Evolutionary conservation across 2,329 filamentous ascomycete species (phyloP).

Genomic region (Fusarium sp.): DNA sequence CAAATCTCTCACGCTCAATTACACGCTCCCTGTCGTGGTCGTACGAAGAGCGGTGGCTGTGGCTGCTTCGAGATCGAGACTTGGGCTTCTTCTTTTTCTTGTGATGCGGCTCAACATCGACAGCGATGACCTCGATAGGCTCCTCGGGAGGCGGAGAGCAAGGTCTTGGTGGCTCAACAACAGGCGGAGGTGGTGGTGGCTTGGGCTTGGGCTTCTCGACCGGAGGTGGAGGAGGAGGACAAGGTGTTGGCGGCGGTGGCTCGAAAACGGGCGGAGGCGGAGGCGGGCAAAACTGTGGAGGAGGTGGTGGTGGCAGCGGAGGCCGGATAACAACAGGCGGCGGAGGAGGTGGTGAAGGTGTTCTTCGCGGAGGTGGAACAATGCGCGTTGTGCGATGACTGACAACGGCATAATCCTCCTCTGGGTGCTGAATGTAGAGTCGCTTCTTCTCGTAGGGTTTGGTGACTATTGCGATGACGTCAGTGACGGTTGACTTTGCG

Average conservation of each 20-base stretch:
- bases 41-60: conserved; percentile 42
- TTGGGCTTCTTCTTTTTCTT: conserved; percentile 45
- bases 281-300: conserved; percentile 20
- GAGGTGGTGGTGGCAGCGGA: conserved; percentile 42
- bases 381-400: conserved; percentile 53
- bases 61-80: conserved; percentile 48
- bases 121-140: conserved; percentile 54
- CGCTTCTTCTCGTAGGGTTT: conserved; percentile 54
- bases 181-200: conserved; percentile 40
- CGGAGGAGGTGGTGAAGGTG: conserved; percentile 47
- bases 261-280: conserved; percentile 32
- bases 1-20: conserved; percentile 63
- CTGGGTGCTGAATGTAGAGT: conserved; percentile 56
- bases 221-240: conserved; percentile 32
- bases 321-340: conserved; percentile 35
- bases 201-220: conserved; percentile 29
- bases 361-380: conserved; percentile 46
- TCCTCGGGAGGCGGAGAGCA: conserved; percentile 46
- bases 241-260: conserved; percentile 22
- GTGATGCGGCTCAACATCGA: conserved; percentile 50
- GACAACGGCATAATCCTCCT: conserved; percentile 52
- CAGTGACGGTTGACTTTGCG: conserved; percentile 34
- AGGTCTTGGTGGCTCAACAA: conserved; percentile 38
- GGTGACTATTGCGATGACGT: conserved; percentile 44
- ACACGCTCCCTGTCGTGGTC: conserved; percentile 59